phyloP scores from a whole-genome alignment of 2,329 filamentous ascomycete species.

The Fusarium sp. region DNA sequence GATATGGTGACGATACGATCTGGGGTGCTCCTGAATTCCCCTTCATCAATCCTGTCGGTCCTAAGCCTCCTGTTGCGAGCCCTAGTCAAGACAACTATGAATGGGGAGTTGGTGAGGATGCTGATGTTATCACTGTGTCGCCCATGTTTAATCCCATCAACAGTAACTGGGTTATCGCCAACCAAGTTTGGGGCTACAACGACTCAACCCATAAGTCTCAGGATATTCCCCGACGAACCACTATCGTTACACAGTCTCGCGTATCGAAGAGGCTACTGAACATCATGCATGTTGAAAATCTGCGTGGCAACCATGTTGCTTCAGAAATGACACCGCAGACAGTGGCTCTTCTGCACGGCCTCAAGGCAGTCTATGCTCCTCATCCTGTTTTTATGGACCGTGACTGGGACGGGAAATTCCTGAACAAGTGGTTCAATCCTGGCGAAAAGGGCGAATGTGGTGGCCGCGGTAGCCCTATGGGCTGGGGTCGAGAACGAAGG shows the following conservation, averaged over 20 bases:
- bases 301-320: slow-evolving; percentile 79
- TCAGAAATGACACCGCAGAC: slow-evolving; percentile 85
- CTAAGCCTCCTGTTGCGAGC: slow-evolving; percentile 69
- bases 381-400: slow-evolving; percentile 85
- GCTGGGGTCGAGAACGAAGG: slow-evolving; percentile 68
- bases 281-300: slow-evolving; percentile 82
- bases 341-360: slow-evolving; percentile 78
- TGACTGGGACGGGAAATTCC: slow-evolving; percentile 69
- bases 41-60: slow-evolving; percentile 71
- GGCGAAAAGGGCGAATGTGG: slow-evolving; percentile 67
- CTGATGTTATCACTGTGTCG: slow-evolving; percentile 78
- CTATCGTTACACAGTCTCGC: slow-evolving; percentile 82
- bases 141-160: slow-evolving; percentile 82
- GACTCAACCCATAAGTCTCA: slow-evolving; percentile 61
- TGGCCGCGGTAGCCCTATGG: slow-evolving; percentile 67
- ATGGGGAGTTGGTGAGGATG: slow-evolving; percentile 82
- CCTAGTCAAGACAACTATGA: slow-evolving; percentile 74
- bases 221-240: slow-evolving; percentile 76
- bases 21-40: slow-evolving; percentile 75
- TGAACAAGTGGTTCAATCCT: slow-evolving; percentile 71
- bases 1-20: slow-evolving; percentile 65
- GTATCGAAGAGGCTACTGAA: slow-evolving; percentile 78
- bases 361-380: slow-evolving; percentile 82
- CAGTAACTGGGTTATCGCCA: slow-evolving; percentile 78
- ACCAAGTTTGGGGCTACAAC: slow-evolving; percentile 76